Conservation (phyloP, 2,329 filamentous ascomycete species). For the Diaporthe batatas region DNA sequence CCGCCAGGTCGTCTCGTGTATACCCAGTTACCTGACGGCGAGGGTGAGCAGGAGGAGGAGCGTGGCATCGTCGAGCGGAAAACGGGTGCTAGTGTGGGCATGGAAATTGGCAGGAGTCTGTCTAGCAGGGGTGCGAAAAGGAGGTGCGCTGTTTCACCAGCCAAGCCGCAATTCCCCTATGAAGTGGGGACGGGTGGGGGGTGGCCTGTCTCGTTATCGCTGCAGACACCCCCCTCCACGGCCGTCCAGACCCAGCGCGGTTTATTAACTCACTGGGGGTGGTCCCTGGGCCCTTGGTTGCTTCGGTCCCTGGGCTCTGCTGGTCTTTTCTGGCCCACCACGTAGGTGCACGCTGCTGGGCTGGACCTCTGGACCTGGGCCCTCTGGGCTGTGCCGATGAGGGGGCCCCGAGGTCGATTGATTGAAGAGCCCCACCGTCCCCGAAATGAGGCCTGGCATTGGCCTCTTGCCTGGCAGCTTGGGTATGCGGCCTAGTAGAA, state of each 20-base stretch:
- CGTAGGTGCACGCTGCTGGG: background rate
- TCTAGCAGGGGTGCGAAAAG: slow-evolving; percentile 38
- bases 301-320: background rate
- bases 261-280: slow-evolving; percentile 2
- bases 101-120: slow-evolving; percentile 34
- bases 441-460: slow-evolving; percentile 20
- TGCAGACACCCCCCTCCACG: slow-evolving; percentile 12
- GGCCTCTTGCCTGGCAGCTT: background rate
- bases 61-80: slow-evolving; percentile 31
- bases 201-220: slow-evolving; percentile 1
- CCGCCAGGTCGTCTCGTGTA: background rate
- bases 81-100: slow-evolving; percentile 19
- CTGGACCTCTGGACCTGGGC: background rate
- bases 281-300: background rate
- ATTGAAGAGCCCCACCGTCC: slow-evolving; percentile 28
- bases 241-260: slow-evolving; percentile 5
- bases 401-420: slow-evolving; percentile 15
- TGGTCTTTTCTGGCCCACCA: background rate
- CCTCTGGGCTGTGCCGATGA: slow-evolving; percentile 12
- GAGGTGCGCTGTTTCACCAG: slow-evolving; percentile 39
- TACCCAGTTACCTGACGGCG: background rate
- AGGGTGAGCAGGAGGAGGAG: background rate
- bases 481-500: too few relatives aligned
- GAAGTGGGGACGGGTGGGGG: slow-evolving; percentile 25
- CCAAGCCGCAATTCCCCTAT: slow-evolving; percentile 29